These are phyloP conservation scores for Monilinia fructicola DNA, from an alignment of 2,329 filamentous ascomycete genomes.

Conservation along the genomic window DNA sequence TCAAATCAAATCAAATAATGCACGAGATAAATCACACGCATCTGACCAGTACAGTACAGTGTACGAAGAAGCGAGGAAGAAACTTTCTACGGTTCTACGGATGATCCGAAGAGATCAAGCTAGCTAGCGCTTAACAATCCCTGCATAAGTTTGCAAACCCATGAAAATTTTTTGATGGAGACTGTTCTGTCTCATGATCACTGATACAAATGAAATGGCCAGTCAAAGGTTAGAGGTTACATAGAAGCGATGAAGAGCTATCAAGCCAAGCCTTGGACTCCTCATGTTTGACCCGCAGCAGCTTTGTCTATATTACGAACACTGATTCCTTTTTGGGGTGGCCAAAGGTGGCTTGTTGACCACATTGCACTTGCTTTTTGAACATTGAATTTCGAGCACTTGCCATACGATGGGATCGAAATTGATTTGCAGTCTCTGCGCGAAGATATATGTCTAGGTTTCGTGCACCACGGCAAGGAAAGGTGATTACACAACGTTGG, in stretches of 20 bases:
- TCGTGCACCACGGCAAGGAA: background rate
- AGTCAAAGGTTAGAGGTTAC: too few relatives aligned
- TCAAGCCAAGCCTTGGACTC: background rate
- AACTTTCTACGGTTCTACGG: background rate
- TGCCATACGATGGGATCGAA: background rate
- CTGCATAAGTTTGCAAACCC: background rate
- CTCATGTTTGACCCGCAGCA: slow-evolving; percentile 8
- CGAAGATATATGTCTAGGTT: background rate
- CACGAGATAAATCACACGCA: slow-evolving; percentile 8
- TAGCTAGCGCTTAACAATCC: slow-evolving; percentile 3
- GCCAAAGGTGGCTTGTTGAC: slow-evolving; percentile 10
- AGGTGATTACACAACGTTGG: background rate
- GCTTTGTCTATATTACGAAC: background rate
- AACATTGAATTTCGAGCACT: background rate
- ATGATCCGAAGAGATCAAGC: background rate
- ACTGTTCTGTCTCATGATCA: background rate
- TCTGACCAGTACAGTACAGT: background rate
- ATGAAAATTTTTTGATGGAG: slow-evolving; percentile 4
- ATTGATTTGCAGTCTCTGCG: background rate
- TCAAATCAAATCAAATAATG: background rate
- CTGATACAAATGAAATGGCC: slow-evolving; percentile 1
- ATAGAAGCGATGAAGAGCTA: background rate
- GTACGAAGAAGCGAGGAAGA: background rate
- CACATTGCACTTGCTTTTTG: slow-evolving; percentile 9
- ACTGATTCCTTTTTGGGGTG: slow-evolving; percentile 3